phyloP scores from a whole-genome alignment of 139 green algal genomes.

The Micractinium sp. region DNA sequence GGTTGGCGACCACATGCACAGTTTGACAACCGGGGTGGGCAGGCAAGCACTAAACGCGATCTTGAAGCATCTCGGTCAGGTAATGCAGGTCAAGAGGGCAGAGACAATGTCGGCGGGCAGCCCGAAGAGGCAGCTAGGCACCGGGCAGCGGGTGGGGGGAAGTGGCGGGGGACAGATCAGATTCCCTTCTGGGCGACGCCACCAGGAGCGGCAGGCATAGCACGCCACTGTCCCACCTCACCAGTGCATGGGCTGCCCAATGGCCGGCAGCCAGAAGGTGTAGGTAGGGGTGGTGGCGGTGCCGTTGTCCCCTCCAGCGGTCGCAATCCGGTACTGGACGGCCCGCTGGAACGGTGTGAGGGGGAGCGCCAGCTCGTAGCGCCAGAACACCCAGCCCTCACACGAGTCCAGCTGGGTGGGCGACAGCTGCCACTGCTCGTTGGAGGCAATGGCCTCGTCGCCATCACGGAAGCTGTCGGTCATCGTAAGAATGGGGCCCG shows the following conservation, averaged over 20 bases:
- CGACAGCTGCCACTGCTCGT: background rate
- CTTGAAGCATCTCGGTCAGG: too few relatives aligned
- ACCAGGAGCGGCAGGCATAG: background rate
- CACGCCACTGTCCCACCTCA: background rate
- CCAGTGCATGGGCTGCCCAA: constrained; percentile 53
- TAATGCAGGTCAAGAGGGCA: background rate
- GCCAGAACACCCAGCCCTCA: constrained; percentile 50
- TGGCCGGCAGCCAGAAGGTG: constrained; percentile 51
- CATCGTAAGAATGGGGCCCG: background rate
- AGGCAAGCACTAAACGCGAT: too few relatives aligned
- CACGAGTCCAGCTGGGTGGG: background rate
- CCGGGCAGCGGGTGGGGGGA: background rate
- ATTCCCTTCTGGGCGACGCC: too few relatives aligned
- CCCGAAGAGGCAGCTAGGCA: background rate
- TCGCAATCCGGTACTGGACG: background rate
- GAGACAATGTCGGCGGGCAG: background rate
- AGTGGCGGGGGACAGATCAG: background rate
- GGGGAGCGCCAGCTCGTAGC: constrained; percentile 54
- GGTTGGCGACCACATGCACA: background rate
- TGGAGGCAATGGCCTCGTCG: background rate
- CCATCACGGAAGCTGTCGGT: background rate
- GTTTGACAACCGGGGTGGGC: background rate
- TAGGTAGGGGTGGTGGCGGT: constrained; percentile 14
- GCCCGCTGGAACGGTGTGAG: constrained; percentile 17
- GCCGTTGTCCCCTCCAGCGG: background rate